Evolutionary conservation across 2,329 filamentous ascomycete species (phyloP), one percentile per base, ranked within the genome.

Genomic region (Hypomyces rosellus): DNA sequence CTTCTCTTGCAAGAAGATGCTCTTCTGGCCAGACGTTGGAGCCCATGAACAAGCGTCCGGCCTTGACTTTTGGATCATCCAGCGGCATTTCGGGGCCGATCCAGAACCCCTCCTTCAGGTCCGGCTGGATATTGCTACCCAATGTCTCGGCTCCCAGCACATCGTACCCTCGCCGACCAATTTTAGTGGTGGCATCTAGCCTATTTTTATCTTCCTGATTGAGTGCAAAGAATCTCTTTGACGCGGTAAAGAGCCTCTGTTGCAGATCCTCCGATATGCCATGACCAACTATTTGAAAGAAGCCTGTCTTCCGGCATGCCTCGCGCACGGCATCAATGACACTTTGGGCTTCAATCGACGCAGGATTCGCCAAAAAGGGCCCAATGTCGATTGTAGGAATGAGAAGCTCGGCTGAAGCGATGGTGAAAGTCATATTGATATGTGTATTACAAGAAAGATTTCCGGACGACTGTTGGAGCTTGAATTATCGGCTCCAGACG

Each of bases 281-380:
- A 45, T 66, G 64, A 2, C 63, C 63, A 22, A 57, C 55, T 2
- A 63, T 56, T 44, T 64, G 60, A 51, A 67, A 66, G 56, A 67
- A 67, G 18, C 64, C 65, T 37, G 59, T 61, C 2, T 42, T 57
- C 1, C 48, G 54, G 53, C 54, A 61, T 3, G 63, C 62, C 34
- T 63, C 50, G 16, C 59, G 54, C 42, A 63, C 54, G 13, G 56
- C 51, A 8, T 37, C 43, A 20, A 53, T 22, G 18, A 53, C 47
- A 4, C 15, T 12, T n/a, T 43, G 25, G 25, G 25, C 25, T 30
- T 30, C 6, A 8, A 30, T 11, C 25, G 25, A 30, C 4, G 25
- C 6, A 30, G 25, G 6, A 30, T 30, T 6, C 25, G 9, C 3
- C 9, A 30, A 8, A 30, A 30, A 30, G 4, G 25, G 25, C 2